Percentiles rank a stretch among this genome's conserved stretches.
Conservation (phyloP, 148 eudicot genomes). For the Rhododendron ovatum region DNA sequence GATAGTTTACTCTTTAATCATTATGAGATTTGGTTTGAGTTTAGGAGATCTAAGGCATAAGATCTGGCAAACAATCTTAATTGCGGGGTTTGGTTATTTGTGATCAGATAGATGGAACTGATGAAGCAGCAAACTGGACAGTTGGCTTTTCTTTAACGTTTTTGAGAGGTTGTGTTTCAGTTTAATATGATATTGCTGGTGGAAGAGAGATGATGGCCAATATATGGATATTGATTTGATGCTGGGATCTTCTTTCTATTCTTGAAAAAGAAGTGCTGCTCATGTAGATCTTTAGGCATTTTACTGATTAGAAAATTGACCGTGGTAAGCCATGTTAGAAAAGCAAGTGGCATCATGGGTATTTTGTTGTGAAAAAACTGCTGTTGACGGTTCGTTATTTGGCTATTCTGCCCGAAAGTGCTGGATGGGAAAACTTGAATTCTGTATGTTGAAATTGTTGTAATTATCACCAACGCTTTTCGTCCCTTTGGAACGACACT, state of each 20-base stretch:
- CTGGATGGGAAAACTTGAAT: neutral
- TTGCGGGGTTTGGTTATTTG: neutral
- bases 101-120: neutral
- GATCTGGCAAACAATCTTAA: neutral
- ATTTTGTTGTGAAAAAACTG: neutral
- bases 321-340: neutral
- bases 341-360: neutral
- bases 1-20: slow-evolving; percentile 94
- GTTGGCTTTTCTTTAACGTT: neutral
- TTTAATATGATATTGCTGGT: neutral
- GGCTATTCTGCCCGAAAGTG: neutral
- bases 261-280: neutral
- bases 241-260: neutral
- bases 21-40: slow-evolving; percentile 94
- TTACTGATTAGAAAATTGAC: neutral
- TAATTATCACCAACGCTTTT: neutral
- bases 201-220: neutral
- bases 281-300: neutral
- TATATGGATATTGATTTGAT: neutral
- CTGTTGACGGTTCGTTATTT: neutral
- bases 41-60: slow-evolving; percentile 53
- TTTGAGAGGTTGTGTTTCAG: neutral
- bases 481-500: neutral
- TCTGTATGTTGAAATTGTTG: neutral
- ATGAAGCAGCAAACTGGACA: neutral